phyloP scores from a whole-genome alignment of 371 early-diverging fungal genomes.

The Batkoa obscura region DNA sequence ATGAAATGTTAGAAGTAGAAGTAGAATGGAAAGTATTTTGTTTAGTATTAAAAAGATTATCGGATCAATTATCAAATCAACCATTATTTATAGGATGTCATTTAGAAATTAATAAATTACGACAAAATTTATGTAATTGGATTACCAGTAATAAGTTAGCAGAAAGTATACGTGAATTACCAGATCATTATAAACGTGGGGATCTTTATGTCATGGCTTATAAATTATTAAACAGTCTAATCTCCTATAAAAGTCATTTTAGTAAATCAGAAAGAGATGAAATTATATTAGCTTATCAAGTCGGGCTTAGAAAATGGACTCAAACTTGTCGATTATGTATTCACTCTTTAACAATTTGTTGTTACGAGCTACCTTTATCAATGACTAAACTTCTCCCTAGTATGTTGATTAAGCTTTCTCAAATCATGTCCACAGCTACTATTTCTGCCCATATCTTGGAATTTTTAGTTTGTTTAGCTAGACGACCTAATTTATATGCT shows the following conservation, averaged over 20 bases:
- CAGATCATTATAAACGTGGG: conserved; percentile 30
- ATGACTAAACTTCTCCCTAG: conserved; percentile 54
- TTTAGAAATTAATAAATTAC: conserved; percentile 10
- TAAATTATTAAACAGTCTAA: conserved; percentile 37
- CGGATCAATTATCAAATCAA: no score
- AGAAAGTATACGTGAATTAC: conserved; percentile 25
- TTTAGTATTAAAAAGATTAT: no score
- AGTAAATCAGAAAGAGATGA: conserved; percentile 46
- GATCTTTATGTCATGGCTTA: conserved; percentile 45
- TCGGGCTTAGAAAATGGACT: conserved; percentile 56
- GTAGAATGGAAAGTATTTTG: no score
- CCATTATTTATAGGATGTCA: no score
- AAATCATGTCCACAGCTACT: conserved; percentile 59
- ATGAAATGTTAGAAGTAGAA: no score
- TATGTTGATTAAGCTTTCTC: conserved; percentile 52
- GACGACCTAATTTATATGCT: conserved; percentile 55
- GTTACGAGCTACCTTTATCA: conserved; percentile 59
- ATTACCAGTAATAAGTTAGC: conserved; percentile 28
- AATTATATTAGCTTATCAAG: conserved; percentile 52
- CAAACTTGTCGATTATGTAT: conserved; percentile 58
- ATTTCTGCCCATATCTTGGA: conserved; percentile 76
- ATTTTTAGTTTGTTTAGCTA: conserved; percentile 67
- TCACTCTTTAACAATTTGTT: conserved; percentile 59
- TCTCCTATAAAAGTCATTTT: conserved; percentile 58
- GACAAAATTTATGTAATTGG: conserved; percentile 26